A percentile compares a stretch with the other conserved stretches of the same genome.
phyloP scores from a whole-genome alignment of 2,329 filamentous ascomycete genomes.

The Blumeria hordei region DNA sequence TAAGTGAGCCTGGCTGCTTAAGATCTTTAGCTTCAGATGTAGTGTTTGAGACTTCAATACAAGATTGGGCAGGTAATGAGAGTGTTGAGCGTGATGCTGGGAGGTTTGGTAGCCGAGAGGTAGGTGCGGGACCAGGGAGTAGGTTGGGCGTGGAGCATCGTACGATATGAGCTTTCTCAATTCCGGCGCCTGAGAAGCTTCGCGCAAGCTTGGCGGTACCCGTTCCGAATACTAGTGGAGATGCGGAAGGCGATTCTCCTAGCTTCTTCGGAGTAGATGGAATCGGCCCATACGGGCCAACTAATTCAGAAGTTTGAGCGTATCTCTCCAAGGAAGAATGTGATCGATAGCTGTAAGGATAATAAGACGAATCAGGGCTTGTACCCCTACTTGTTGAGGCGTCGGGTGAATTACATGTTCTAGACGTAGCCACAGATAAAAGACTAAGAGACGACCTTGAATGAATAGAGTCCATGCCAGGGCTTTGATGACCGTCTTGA shows the following conservation, averaged over 20 bases:
- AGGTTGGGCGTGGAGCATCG: not conserved
- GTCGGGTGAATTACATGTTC: not conserved
- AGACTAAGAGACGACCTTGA: not conserved
- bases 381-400: not conserved
- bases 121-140: not conserved
- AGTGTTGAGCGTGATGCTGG: not conserved
- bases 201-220: constrained; percentile 2
- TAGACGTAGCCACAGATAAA: not conserved
- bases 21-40: not conserved
- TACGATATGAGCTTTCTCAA: not conserved
- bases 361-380: not conserved
- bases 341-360: not conserved
- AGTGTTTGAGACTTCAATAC: not conserved
- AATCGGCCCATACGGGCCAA: not conserved
- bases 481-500: too few relatives aligned
- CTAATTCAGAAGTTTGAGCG: not conserved
- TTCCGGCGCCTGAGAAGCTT: not conserved
- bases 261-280: not conserved
- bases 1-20: not conserved
- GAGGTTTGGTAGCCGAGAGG: constrained; percentile 1
- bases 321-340: not conserved
- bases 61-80: not conserved
- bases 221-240: constrained; percentile 1
- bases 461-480: not conserved
- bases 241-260: not conserved